Conservation (phyloP, 2,329 filamentous ascomycete species). For the Paecilomyces niveus region DNA sequence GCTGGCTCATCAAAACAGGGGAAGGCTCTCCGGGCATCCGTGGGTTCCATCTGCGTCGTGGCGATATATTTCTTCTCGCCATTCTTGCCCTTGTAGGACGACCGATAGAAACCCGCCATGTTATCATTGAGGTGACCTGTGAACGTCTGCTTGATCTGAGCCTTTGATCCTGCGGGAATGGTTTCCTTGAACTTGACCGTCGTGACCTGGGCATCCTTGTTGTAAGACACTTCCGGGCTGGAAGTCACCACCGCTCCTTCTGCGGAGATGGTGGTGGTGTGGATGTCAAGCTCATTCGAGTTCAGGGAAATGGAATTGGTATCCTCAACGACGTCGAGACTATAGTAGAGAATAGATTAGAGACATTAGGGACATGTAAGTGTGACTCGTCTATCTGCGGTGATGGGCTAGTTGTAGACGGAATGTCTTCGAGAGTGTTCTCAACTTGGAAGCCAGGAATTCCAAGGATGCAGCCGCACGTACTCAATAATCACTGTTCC, state of each 20-base stretch:
- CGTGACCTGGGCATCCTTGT: constrained; percentile 73
- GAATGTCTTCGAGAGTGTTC: neutral
- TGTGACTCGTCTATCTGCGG: neutral
- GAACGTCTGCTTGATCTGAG: constrained; percentile 70
- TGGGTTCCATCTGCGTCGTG: constrained; percentile 93
- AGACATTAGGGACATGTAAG: neutral
- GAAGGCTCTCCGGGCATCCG: constrained; percentile 85
- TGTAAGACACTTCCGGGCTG: constrained; percentile 62
- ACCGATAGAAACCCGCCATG: constrained; percentile 97
- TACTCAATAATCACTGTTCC: constrained; percentile 78
- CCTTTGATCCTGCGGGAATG: constrained; percentile 68
- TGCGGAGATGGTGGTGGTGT: constrained; percentile 61
- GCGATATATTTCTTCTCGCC: constrained; percentile 77
- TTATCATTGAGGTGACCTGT: constrained; percentile 79
- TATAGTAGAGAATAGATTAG: constrained; percentile 15
- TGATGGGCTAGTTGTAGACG: neutral
- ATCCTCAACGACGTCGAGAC: constrained; percentile 75
- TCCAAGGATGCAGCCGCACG: constrained; percentile 14
- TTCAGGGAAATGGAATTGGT: constrained; percentile 82
- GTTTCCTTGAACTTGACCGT: constrained; percentile 71
- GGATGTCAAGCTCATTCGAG: constrained; percentile 77
- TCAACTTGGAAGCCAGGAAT: neutral
- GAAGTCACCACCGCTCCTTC: constrained; percentile 50
- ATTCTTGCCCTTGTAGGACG: constrained; percentile 78
- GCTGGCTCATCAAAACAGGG: constrained; percentile 96